These are phyloP conservation scores for Aspergillus sojae DNA, from an alignment of 2,329 filamentous ascomycete species.

Conservation along the genomic window DNA sequence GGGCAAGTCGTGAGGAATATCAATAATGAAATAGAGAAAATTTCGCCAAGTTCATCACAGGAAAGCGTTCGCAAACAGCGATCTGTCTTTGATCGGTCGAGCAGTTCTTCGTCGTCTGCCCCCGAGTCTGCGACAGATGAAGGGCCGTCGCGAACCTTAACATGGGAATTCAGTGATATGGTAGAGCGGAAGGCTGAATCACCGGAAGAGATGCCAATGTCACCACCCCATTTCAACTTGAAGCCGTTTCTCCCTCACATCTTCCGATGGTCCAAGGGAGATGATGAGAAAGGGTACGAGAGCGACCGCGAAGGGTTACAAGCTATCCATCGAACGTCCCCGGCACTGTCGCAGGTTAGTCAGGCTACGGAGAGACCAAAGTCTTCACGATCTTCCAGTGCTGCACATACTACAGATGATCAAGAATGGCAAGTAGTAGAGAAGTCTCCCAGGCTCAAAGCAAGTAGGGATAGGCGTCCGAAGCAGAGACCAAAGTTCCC, in stretches of 20 bases:
- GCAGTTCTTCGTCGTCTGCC: slow-evolving; percentile 48
- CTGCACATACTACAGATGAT: slow-evolving; percentile 25
- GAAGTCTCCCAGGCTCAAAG: slow-evolving; percentile 19
- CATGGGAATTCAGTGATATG: slow-evolving; percentile 35
- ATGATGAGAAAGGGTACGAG: slow-evolving; percentile 37
- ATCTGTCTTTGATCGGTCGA: slow-evolving; percentile 52
- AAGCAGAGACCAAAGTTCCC: slow-evolving; percentile 22
- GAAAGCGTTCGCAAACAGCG: slow-evolving; percentile 39
- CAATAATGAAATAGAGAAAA: slow-evolving; percentile 43
- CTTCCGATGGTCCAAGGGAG: slow-evolving; percentile 30
- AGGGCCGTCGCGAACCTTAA: slow-evolving; percentile 36
- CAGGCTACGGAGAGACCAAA: slow-evolving; percentile 33
- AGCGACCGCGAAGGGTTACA: slow-evolving; percentile 35
- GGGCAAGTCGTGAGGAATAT: slow-evolving; percentile 40
- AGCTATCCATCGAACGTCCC: slow-evolving; percentile 27
- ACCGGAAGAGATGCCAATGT: slow-evolving; percentile 32
- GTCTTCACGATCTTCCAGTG: slow-evolving; percentile 24
- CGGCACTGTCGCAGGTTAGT: slow-evolving; percentile 34
- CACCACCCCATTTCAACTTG: slow-evolving; percentile 30
- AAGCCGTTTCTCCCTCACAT: slow-evolving; percentile 38
- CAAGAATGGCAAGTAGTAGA: slow-evolving; percentile 39
- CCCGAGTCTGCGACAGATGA: slow-evolving; percentile 45
- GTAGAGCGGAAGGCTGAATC: slow-evolving; percentile 36
- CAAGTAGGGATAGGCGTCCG: slow-evolving; percentile 15
- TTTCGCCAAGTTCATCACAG: slow-evolving; percentile 47